These are phyloP conservation scores for Solanum chilense DNA, from an alignment of 257 asterid genomes.

Conservation along the genomic window DNA sequence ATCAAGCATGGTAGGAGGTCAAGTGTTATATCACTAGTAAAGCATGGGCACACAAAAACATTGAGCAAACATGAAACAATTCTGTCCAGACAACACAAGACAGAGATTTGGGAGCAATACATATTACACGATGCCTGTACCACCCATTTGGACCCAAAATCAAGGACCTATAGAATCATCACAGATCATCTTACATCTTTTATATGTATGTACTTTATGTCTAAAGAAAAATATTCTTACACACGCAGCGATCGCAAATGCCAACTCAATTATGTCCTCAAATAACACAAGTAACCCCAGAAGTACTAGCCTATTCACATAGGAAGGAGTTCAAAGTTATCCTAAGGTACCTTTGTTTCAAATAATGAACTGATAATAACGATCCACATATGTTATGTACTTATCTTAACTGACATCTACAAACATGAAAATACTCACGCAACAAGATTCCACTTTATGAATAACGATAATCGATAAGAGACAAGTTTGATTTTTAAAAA, in stretches of 20 bases:
- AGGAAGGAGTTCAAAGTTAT: neutral
- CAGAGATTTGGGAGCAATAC: neutral
- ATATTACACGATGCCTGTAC: neutral
- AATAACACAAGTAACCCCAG: neutral
- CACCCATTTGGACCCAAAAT: neutral
- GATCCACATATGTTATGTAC: neutral
- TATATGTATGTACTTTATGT: neutral
- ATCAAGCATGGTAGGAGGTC: neutral
- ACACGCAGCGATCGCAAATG: neutral
- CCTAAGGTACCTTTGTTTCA: neutral
- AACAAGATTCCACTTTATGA: neutral
- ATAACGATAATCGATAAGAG: neutral
- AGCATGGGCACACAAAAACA: neutral
- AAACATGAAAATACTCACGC: neutral
- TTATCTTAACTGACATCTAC: neutral
- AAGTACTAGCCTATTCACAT: neutral
- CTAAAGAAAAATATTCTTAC: neutral
- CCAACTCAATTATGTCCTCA: neutral
- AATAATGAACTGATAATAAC: neutral
- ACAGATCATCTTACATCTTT: neutral
- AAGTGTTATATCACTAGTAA: neutral
- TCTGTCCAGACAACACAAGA: neutral
- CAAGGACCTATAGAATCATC: neutral
- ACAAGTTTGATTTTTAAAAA: neutral
- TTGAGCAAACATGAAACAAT: neutral